These are phyloP conservation scores for Aspergillus conjunctus DNA, from an alignment of 495 filamentous ascomycete species.

Conservation along the genomic window DNA sequence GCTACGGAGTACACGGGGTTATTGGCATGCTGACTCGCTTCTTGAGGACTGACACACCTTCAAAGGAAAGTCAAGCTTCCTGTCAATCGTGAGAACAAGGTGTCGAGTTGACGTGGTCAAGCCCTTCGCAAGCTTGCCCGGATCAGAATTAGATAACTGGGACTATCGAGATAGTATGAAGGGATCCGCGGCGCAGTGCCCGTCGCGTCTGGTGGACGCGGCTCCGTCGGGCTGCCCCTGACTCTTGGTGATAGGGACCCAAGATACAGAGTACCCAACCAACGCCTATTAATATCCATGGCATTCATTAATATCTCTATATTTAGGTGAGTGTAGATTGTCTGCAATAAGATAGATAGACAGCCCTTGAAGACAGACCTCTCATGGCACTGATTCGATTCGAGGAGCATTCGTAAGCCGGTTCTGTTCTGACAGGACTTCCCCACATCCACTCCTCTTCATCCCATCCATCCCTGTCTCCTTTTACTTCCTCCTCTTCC, in stretches of 20 bases:
- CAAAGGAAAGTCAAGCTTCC: no score
- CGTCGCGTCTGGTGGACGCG: not conserved
- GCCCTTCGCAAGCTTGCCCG: no score
- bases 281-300: not conserved
- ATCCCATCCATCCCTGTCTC: slow-evolving; percentile 24
- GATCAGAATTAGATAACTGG: no score
- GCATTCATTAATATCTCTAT: not conserved
- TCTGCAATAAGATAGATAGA: no score
- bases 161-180: not conserved
- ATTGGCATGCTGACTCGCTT: no score
- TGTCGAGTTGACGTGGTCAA: no score
- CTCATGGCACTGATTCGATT: not conserved
- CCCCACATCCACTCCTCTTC: slow-evolving; percentile 24
- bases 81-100: no score
- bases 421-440: slow-evolving; percentile 1
- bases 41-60: no score
- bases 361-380: not conserved
- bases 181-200: not conserved
- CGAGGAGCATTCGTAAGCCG: not conserved
- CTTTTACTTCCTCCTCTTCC: slow-evolving; percentile 8
- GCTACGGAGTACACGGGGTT: no score
- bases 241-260: not conserved
- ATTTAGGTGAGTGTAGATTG: not conserved
- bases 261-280: not conserved
- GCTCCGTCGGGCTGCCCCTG: not conserved